These are phyloP conservation scores for Naganishia antarctica DNA, from an alignment of 768 basidiomycete genomes.

Conservation along the genomic window DNA sequence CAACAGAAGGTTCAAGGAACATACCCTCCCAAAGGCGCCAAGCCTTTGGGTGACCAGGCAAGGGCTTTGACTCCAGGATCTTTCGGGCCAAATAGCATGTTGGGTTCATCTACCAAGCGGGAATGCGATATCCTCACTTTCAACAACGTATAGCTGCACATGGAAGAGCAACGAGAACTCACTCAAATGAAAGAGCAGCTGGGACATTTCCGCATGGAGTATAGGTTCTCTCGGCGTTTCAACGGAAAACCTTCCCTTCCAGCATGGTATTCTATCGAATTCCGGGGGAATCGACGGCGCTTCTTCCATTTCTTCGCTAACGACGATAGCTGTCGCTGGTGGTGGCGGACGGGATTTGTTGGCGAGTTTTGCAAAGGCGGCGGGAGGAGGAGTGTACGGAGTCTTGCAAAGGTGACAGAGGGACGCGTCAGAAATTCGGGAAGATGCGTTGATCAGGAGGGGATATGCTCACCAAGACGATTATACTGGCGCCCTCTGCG, in stretches of 20 bases:
- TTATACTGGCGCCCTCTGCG: neutral
- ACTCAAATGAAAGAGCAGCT: neutral
- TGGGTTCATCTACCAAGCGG: constrained; percentile 5
- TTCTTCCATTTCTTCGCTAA: constrained; percentile 15
- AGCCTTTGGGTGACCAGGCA: constrained; percentile 14
- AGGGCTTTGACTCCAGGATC: constrained; percentile 14
- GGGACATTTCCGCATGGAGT: neutral
- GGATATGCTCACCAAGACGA: constrained; percentile 1
- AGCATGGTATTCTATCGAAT: constrained; percentile 15
- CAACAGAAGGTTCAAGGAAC: neutral
- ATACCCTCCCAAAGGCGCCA: constrained; percentile 10
- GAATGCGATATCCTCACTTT: no score
- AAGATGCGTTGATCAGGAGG: no score
- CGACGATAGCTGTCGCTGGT: constrained; percentile 1
- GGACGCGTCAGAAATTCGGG: no score
- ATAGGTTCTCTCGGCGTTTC: constrained; percentile 2
- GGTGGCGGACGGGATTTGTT: constrained; percentile 11
- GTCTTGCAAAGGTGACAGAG: neutral
- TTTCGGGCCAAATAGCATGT: constrained; percentile 19
- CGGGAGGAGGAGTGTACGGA: constrained; percentile 2
- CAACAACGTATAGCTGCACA: no score
- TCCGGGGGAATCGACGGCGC: constrained; percentile 6
- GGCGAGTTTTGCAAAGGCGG: neutral
- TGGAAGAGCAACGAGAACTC: neutral
- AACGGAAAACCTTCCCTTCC: constrained; percentile 5